phyloP scores from a whole-genome alignment of 768 basidiomycete genomes.

The Lactifluus subvellereus region DNA sequence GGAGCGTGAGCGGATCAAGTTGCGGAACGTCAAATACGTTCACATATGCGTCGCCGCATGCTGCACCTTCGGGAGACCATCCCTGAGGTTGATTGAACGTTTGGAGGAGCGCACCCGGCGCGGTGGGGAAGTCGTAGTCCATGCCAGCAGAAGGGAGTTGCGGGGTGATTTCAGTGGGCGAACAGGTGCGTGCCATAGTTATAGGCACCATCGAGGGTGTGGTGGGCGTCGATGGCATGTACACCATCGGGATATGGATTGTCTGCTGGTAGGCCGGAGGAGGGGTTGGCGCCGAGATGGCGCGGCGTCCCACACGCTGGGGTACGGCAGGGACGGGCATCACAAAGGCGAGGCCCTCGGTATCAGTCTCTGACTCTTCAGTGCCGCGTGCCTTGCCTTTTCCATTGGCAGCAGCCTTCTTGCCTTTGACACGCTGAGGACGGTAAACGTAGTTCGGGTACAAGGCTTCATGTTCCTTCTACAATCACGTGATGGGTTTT shows the following conservation, averaged over 20 bases:
- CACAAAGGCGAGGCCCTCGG: constrained; percentile 40
- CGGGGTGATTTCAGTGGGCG: constrained; percentile 31
- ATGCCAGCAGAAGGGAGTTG: constrained; percentile 36
- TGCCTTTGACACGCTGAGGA: constrained; percentile 58
- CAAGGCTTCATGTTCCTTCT: constrained; percentile 70
- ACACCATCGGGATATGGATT: constrained; percentile 63
- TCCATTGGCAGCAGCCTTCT: constrained; percentile 44
- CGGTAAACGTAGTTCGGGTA: constrained; percentile 78
- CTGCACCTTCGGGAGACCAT: constrained; percentile 15
- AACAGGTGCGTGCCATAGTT: constrained; percentile 50
- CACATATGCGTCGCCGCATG: constrained; percentile 5
- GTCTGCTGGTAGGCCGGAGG: constrained; percentile 60
- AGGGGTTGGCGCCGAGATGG: constrained; percentile 58
- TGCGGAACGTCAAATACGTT: constrained; percentile 14
- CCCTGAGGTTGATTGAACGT: constrained; percentile 18
- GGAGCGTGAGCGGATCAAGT: constrained; percentile 14
- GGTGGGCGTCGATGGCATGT: constrained; percentile 57
- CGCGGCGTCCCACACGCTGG: constrained; percentile 36
- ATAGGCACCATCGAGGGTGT: constrained; percentile 51
- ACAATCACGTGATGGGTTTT: constrained; percentile 62
- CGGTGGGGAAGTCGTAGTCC: constrained; percentile 51
- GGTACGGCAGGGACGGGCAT: constrained; percentile 32
- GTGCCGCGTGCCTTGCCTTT: constrained; percentile 45
- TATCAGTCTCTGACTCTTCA: constrained; percentile 27
- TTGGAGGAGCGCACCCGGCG: constrained; percentile 12